phyloP scores from a whole-genome alignment of 176 grass and related monocot genomes.

The Guadua angustifolia region DNA sequence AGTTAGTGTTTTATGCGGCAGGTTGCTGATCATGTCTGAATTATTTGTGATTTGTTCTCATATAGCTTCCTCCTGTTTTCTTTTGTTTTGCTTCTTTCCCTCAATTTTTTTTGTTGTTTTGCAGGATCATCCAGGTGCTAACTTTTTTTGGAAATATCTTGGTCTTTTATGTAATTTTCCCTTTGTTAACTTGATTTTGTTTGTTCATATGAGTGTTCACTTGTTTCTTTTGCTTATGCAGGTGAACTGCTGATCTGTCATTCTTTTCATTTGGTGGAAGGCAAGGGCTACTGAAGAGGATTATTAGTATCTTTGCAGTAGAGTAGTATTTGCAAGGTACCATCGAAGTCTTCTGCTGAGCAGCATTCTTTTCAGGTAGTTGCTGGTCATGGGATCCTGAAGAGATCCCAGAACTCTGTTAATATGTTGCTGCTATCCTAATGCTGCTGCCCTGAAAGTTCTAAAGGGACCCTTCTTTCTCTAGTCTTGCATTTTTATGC shows the following conservation, averaged over 20 bases:
- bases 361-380: constrained; percentile 41
- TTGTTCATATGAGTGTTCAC: constrained; percentile 25
- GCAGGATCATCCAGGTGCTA: constrained; percentile 67
- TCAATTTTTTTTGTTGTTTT: constrained; percentile 68
- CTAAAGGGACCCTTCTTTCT: neutral
- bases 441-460: neutral
- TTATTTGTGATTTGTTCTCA: constrained; percentile 62
- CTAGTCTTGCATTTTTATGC: neutral
- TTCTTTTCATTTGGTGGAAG: neutral
- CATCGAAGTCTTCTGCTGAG: neutral
- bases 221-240: constrained; percentile 41
- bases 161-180: constrained; percentile 17
- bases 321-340: neutral
- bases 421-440: neutral
- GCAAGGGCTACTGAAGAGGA: neutral
- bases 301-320: neutral
- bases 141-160: constrained; percentile 45
- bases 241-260: constrained; percentile 38
- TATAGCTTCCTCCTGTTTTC: constrained; percentile 40
- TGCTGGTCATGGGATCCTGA: neutral
- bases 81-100: constrained; percentile 42
- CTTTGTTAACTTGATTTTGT: constrained; percentile 20
- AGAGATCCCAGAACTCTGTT: neutral
- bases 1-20: constrained; percentile 48
- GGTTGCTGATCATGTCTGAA: constrained; percentile 57